Conservation (phyloP, 768 basidiomycete species). For the Trametes maxima region DNA sequence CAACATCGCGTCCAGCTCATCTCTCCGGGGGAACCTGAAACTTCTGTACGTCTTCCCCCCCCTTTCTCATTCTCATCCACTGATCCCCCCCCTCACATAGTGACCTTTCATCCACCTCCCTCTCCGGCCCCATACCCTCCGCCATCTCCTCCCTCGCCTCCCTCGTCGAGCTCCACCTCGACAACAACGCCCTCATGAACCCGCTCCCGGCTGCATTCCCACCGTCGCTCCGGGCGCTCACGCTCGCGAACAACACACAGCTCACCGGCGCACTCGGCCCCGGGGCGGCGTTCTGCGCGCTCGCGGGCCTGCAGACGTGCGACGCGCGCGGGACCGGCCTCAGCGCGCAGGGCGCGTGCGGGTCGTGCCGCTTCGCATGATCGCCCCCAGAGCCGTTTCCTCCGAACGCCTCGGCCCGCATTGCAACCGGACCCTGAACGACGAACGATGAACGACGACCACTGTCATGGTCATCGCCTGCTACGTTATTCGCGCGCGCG, state of each 20-base stretch:
- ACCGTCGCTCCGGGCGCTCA: conserved; percentile 36
- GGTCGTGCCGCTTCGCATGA: conserved; percentile 29
- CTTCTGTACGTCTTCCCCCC: conserved; percentile 33
- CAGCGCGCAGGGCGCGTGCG: conserved; percentile 30
- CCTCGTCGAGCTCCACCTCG: conserved; percentile 42
- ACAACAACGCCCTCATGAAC: conserved; percentile 39
- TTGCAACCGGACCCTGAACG: too few species aligned
- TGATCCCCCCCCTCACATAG: conserved; percentile 17
- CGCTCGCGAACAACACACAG: conserved; percentile 41
- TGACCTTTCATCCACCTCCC: conserved; percentile 43
- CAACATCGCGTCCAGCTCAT: conserved; percentile 34
- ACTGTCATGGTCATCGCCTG: background rate
- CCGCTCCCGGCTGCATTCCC: conserved; percentile 41
- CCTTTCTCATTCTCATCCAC: background rate
- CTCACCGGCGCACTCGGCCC: conserved; percentile 36
- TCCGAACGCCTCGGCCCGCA: background rate
- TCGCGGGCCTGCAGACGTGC: conserved; percentile 32
- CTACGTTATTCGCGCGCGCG: background rate
- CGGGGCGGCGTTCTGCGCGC: conserved; percentile 31
- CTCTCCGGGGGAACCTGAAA: conserved; percentile 37
- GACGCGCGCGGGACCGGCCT: conserved; percentile 29
- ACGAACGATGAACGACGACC: too few species aligned
- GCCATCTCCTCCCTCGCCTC: conserved; percentile 37
- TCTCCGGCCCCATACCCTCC: conserved; percentile 41
- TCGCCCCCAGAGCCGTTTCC: background rate